Evolutionary conservation across 495 filamentous ascomycete species (phyloP).

Genomic region (Hypoxylon trugodes): DNA sequence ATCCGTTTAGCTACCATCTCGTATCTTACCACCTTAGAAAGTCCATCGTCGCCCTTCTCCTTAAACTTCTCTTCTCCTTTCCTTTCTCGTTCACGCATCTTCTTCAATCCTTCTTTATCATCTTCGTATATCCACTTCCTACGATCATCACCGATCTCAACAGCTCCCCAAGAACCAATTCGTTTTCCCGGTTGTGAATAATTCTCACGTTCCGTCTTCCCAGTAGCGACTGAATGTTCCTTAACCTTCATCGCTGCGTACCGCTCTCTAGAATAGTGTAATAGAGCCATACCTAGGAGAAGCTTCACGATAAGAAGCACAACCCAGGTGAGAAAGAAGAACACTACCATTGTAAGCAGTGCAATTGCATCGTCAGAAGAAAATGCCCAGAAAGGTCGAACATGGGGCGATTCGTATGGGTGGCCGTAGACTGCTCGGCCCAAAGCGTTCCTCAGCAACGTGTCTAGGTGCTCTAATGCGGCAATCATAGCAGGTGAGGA

Average conservation of each 20-base stretch:
- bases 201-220: slow-evolving; percentile 60
- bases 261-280: slow-evolving; percentile 75
- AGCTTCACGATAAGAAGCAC: slow-evolving; percentile 83
- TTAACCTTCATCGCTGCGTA: slow-evolving; percentile 81
- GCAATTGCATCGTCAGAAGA: slow-evolving; percentile 74
- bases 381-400: slow-evolving; percentile 48
- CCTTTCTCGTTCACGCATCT: slow-evolving; percentile 73
- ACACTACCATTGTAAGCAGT: slow-evolving; percentile 73
- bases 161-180: slow-evolving; percentile 80
- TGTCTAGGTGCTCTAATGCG: slow-evolving; percentile 76
- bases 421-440: slow-evolving; percentile 70
- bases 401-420: slow-evolving; percentile 43
- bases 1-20: slow-evolving; percentile 95
- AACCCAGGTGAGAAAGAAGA: slow-evolving; percentile 80
- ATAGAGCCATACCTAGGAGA: slow-evolving; percentile 80
- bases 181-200: slow-evolving; percentile 75
- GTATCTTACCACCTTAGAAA: slow-evolving; percentile 81
- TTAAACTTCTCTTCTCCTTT: slow-evolving; percentile 63
- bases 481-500: slow-evolving; percentile 74
- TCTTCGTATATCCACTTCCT: slow-evolving; percentile 87
- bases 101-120: slow-evolving; percentile 74
- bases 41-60: slow-evolving; percentile 62
- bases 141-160: slow-evolving; percentile 90
- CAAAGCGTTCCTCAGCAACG: slow-evolving; percentile 74
- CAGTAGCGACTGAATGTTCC: slow-evolving; percentile 61